These are phyloP conservation scores for Mucor plumbeus DNA, from an alignment of 371 early-diverging fungal species.

Conservation along the genomic window DNA sequence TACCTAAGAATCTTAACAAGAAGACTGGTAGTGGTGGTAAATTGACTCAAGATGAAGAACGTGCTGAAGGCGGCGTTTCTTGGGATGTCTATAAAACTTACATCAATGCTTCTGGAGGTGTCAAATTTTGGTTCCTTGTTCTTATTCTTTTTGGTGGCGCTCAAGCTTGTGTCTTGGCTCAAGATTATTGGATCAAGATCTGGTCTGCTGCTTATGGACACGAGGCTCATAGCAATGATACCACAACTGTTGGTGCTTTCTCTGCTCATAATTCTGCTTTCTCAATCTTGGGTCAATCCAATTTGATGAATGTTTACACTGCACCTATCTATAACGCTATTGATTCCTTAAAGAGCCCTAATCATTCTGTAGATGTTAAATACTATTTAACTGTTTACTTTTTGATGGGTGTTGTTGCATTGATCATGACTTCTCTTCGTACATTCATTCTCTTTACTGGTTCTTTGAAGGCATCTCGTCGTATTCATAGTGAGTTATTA, in stretches of 20 bases:
- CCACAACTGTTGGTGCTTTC: background rate
- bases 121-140: conserved; percentile 55
- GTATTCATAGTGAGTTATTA: conserved; percentile 65
- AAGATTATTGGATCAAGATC: conserved; percentile 70
- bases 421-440: conserved; percentile 46
- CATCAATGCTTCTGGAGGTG: conserved; percentile 70
- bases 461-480: conserved; percentile 52
- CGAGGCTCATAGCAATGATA: background rate
- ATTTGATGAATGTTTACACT: conserved; percentile 7
- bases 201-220: conserved; percentile 53
- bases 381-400: conserved; percentile 63
- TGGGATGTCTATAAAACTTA: conserved; percentile 67
- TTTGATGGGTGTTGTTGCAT: conserved; percentile 52
- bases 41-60: conserved; percentile 70
- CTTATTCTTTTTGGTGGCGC: conserved; percentile 55
- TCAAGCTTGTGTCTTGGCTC: conserved; percentile 54
- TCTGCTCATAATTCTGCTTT: conserved; percentile 2
- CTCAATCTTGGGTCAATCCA: conserved; percentile 12
- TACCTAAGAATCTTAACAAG: conserved; percentile 12
- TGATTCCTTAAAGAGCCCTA: background rate
- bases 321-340: background rate
- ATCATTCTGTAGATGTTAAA: conserved; percentile 36
- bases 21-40: conserved; percentile 52
- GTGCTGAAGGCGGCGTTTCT: conserved; percentile 68
- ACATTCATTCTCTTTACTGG: conserved; percentile 52